These are phyloP conservation scores for Aspergillus thermomutatus DNA, from an alignment of 2,329 filamentous ascomycete genomes.

Conservation along the genomic window DNA sequence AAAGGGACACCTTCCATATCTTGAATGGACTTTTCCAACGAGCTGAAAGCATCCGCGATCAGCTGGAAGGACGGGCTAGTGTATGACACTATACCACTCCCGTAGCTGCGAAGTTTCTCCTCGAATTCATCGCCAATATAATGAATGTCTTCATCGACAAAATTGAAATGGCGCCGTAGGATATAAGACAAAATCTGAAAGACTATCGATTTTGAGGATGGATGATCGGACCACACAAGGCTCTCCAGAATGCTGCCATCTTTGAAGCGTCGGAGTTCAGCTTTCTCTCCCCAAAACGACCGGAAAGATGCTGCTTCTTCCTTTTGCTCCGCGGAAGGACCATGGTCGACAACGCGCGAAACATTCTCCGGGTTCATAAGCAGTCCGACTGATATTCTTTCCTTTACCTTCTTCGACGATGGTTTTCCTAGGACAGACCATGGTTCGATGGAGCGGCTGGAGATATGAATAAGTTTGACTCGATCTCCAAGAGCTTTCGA, in stretches of 20 bases:
- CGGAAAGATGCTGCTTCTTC: slow-evolving; percentile 77
- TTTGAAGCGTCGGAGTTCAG: slow-evolving; percentile 90
- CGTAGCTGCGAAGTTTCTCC: slow-evolving; percentile 27
- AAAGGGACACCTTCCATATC: slow-evolving; percentile 79
- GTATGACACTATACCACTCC: slow-evolving; percentile 42
- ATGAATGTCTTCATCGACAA: slow-evolving; percentile 53
- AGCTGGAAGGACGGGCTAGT: slow-evolving; percentile 58
- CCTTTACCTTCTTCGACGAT: slow-evolving; percentile 23
- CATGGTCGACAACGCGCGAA: slow-evolving; percentile 77
- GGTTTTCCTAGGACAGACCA: slow-evolving; percentile 50
- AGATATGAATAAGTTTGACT: slow-evolving; percentile 63
- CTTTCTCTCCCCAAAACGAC: slow-evolving; percentile 90
- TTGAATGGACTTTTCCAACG: slow-evolving; percentile 73
- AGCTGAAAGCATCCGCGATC: slow-evolving; percentile 66
- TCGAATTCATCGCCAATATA: slow-evolving; percentile 53
- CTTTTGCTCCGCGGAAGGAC: slow-evolving; percentile 81
- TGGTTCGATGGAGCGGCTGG: slow-evolving; percentile 34
- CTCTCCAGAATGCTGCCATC: slow-evolving; percentile 93
- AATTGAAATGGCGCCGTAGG: slow-evolving; percentile 65
- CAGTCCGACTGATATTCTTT: slow-evolving; percentile 60
- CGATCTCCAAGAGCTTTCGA: slow-evolving; percentile 72
- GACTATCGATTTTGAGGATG: slow-evolving; percentile 61
- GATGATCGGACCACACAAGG: slow-evolving; percentile 72
- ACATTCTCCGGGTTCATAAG: slow-evolving; percentile 70
- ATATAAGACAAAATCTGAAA: slow-evolving; percentile 76